Evolutionary conservation across 2,329 filamentous ascomycete genomes (phyloP).

Genomic region (Trichoderma sp.): DNA sequence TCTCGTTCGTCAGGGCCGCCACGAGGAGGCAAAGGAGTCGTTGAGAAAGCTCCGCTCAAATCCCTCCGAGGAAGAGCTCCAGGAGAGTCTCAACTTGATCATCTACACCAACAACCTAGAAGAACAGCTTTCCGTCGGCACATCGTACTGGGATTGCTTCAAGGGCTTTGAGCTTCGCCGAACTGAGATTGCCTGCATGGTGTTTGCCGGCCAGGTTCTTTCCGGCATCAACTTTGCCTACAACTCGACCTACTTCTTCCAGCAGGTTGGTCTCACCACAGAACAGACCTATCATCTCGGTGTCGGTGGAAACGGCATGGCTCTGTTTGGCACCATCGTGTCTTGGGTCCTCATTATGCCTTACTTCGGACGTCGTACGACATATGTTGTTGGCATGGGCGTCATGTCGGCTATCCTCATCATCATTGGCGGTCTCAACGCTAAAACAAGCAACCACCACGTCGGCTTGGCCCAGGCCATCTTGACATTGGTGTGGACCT

Average conservation of each 20-base stretch:
- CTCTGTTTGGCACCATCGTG: slow-evolving; percentile 42
- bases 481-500: slow-evolving; percentile 36
- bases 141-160: slow-evolving; percentile 45
- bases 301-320: slow-evolving; percentile 41
- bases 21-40: slow-evolving; percentile 36
- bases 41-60: slow-evolving; percentile 32
- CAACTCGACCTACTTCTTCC: slow-evolving; percentile 41
- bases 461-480: slow-evolving; percentile 37
- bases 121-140: slow-evolving; percentile 35
- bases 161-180: slow-evolving; percentile 45
- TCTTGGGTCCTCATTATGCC: slow-evolving; percentile 44
- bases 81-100: slow-evolving; percentile 38
- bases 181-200: slow-evolving; percentile 47
- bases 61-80: slow-evolving; percentile 13
- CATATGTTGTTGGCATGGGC: slow-evolving; percentile 46
- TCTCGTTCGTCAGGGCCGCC: slow-evolving; percentile 37
- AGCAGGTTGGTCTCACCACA: slow-evolving; percentile 35
- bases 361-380: slow-evolving; percentile 43
- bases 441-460: slow-evolving; percentile 27
- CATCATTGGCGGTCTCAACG: slow-evolving; percentile 44
- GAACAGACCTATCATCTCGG: slow-evolving; percentile 35
- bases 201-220: slow-evolving; percentile 15
- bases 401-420: slow-evolving; percentile 40
- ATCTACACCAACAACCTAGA: slow-evolving; percentile 43
- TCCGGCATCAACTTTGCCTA: slow-evolving; percentile 31